Evolutionary conservation across 2,329 filamentous ascomycete genomes (phyloP), one percentile per base, ranked within the genome.

Genomic region (Aureobasidium sp.): DNA sequence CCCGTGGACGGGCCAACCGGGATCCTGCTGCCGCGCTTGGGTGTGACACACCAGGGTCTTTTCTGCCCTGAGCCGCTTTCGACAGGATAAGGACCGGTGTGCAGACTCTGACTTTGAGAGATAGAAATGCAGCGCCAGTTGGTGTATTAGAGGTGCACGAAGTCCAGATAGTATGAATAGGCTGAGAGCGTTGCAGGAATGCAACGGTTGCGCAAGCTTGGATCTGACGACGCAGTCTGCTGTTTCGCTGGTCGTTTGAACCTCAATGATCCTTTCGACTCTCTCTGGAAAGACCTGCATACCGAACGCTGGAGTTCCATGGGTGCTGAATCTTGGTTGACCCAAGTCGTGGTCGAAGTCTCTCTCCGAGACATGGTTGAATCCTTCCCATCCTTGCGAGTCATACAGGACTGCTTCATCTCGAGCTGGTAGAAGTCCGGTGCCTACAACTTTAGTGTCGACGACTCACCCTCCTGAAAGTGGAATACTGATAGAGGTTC

Each of bases 1-100:
- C 22, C 22, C 22, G 53, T 45, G 39, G 41, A 34, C 53, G 53
- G 53, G 53, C 53, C 53, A 57, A 57, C 53, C 53, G 41, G 45
- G 53, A 45, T 36, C 37, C 36, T 44, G 52, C 15, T 56, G 39
- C 39, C 39, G 52, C n/a, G 25, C 29, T 9, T 25, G 34, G 29
- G n/a, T 45, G 39, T 31, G 39, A 45, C 53, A 57, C 53, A 8
- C 37, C 17, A 57, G 53, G 41, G 53, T 57, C 53, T 12, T 34
- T 15, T 25, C 27, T 45, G 41, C 27, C 29, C 37, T 17, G 15
- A 22, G 15, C 22, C 36, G 37, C 22, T 12, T n/a, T 9, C 11
- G 37, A 55, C 48, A 22, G 36, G 15, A 29, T 3, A 8, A n/a
- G 15, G 36, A 53, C 6, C 44, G 14, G 25, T 20, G 22, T 55